Base-by-base conservation (phyloP, 1,139 yeast genomes). In the Suhomyces bribrorum region DNA sequence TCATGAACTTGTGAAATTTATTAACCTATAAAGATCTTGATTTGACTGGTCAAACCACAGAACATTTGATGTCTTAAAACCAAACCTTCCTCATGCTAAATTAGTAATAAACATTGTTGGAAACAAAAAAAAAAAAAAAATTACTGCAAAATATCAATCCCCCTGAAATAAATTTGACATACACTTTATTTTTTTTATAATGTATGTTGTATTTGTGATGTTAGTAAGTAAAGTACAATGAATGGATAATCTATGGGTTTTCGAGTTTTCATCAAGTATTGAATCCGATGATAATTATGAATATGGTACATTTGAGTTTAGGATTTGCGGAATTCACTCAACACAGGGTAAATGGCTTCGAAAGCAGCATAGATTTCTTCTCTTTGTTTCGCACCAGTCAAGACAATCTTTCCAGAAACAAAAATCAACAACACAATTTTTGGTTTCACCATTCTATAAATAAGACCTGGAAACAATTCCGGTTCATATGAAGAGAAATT, bases 401-500 rank as follows among this genome's bases (percentile, higher is more conserved):
- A 75, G 43, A 92, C 99, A 67, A 92, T 92, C 66, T 94, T 92
- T 31, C 99, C 99, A 26, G 96, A 86, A 41, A 92, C 98, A 65
- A 92, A 92, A 58, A 92, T 90, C 69, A 92, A 77, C 60, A 92
- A 71, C 44, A 92, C 99, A 67, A 92, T 92, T 63, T 92, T 92
- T 15, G 99, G 99, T 62, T 92, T 92, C 56, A 92, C 98, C 99
- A 92, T 92, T 77, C 99, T 89, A 75, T 92, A 92, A 69, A 92
- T 92, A 56, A 92, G 78, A 59, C 99, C 99, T 4, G 99, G 99
- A 66, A 92, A 92, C 61, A 92, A 73, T 67, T 92, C 99, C 5
- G 99, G 99, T 67, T 92, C 99, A 62, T 92, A 92, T 11, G 96
- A 87, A 52, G 96, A 86, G 92, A 92, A 92, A 73, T 96, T 89